phyloP scores from a whole-genome alignment of 306 rosid genomes.

The Lithocarpus polystachyus region DNA sequence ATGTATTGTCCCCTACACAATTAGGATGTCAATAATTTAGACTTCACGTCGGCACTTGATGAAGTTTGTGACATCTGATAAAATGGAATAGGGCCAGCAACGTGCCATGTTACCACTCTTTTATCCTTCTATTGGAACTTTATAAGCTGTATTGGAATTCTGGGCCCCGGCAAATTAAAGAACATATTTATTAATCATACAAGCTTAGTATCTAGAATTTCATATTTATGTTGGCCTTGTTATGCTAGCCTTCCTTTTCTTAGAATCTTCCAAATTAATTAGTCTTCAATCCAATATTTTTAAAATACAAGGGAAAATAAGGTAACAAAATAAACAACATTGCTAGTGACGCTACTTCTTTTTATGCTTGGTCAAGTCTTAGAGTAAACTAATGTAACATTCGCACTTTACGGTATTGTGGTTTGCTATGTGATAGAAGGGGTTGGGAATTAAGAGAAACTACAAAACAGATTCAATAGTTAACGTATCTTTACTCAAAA shows the following conservation, averaged over 20 bases:
- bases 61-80: not conserved
- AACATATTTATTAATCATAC: not conserved
- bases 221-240: not conserved
- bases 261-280: not conserved
- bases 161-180: too few relatives aligned
- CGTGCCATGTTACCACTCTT: too few relatives aligned
- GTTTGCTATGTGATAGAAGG: not conserved
- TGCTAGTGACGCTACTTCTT: not conserved
- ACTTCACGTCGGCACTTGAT: not conserved
- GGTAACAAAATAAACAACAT: not conserved
- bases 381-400: not conserved
- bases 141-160: too few relatives aligned
- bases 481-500: not conserved
- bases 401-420: not conserved
- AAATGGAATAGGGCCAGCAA: not conserved
- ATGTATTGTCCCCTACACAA: not conserved
- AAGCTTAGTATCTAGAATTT: not conserved
- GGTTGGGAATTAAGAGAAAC: not conserved
- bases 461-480: not conserved
- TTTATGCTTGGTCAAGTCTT: not conserved
- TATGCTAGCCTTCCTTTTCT: not conserved
- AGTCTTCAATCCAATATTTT: not conserved
- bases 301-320: not conserved
- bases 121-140: too few relatives aligned
- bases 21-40: not conserved